These are phyloP conservation scores for Boletus smithii DNA, from an alignment of 1,284 basidiomycete species.

Conservation along the genomic window DNA sequence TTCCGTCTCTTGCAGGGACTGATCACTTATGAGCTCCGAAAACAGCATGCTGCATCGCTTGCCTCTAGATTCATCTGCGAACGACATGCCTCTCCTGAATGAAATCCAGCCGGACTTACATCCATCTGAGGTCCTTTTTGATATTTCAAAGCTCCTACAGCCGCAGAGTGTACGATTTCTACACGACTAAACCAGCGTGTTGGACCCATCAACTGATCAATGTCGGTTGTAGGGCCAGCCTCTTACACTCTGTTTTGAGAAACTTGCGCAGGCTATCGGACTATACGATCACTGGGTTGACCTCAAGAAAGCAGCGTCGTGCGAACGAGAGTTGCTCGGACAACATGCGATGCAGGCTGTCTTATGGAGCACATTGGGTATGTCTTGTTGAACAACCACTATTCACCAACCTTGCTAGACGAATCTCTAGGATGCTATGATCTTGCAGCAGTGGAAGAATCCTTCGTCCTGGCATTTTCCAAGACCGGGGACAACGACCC, in stretches of 20 bases:
- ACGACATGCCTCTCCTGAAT: conserved; percentile 54
- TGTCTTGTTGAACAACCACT: conserved; percentile 1
- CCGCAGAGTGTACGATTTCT: conserved; percentile 30
- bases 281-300: conserved; percentile 70
- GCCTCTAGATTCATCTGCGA: conserved; percentile 38
- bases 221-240: conserved; percentile 60
- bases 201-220: conserved; percentile 14
- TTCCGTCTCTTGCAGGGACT: conserved; percentile 3
- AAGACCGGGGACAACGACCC: conserved; percentile 56
- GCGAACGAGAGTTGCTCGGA: conserved; percentile 62
- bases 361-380: conserved; percentile 69
- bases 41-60: conserved; percentile 67
- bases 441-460: conserved; percentile 64
- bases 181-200: not conserved
- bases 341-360: conserved; percentile 70
- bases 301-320: conserved; percentile 45
- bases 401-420: conserved; percentile 4
- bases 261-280: conserved; percentile 63
- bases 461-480: conserved; percentile 65
- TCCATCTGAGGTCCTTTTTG: conserved; percentile 70
- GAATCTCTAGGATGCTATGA: conserved; percentile 55
- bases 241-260: conserved; percentile 61
- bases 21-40: conserved; percentile 13
- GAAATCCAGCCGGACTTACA: conserved; percentile 75
- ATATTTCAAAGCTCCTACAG: conserved; percentile 39